Percentiles rank a stretch among this genome's conserved stretches.
phyloP scores from a whole-genome alignment of 2,329 filamentous ascomycete genomes.

The Golovinomyces cichoracearum region DNA sequence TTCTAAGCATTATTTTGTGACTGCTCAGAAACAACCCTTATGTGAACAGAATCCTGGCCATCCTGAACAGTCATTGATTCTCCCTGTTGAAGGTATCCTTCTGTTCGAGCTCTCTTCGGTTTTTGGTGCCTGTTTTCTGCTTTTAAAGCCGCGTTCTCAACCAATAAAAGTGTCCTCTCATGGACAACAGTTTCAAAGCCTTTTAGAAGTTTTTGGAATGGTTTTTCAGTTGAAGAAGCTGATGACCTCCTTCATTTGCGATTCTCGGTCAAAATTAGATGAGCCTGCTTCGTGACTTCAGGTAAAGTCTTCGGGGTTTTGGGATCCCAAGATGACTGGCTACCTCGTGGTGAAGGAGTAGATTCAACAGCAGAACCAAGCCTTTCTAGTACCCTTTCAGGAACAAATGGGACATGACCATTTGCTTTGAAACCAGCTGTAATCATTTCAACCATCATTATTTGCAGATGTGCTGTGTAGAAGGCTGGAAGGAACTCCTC shows the following conservation, averaged over 20 bases:
- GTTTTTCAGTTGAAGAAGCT: background rate
- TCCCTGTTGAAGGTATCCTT: no score
- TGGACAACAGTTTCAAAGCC: background rate
- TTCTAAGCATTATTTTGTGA: no score
- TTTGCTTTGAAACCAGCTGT: background rate
- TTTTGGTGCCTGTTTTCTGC: no score
- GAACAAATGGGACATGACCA: background rate
- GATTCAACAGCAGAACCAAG: slow-evolving; percentile 10
- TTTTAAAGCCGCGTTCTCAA: no score
- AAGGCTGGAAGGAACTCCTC: background rate
- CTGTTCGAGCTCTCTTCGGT: no score
- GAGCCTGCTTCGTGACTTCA: background rate
- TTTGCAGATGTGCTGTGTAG: no score
- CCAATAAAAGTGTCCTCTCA: background rate
- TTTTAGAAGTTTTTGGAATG: background rate
- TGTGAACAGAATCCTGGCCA: no score
- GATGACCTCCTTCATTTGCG: background rate
- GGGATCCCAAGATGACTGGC: background rate
- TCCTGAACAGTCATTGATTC: no score
- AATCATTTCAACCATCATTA: background rate
- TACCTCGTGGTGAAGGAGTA: background rate
- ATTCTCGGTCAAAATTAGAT: background rate
- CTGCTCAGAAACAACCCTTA: no score
- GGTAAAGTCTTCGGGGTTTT: background rate
- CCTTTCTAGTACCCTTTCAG: background rate